These are phyloP conservation scores for Candida labiduridarum DNA, from an alignment of 1,139 yeast species.

Conservation along the genomic window DNA sequence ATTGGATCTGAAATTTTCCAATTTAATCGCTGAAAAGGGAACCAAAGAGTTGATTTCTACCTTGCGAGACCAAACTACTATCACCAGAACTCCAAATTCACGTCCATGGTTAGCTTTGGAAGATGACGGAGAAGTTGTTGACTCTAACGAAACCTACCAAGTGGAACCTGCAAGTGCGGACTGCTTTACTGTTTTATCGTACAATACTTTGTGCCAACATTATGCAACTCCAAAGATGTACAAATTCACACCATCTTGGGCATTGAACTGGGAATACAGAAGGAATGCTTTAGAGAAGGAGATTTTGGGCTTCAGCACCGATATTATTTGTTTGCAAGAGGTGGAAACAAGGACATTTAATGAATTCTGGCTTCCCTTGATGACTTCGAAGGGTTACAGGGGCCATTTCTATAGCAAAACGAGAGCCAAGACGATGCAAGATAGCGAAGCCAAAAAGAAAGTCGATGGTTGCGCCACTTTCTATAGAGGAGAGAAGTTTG, in stretches of 20 bases:
- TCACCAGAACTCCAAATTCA: constrained; percentile 63
- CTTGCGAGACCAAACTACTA: constrained; percentile 81
- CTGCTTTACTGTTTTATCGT: constrained; percentile 76
- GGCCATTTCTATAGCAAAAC: constrained; percentile 86
- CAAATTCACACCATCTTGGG: constrained; percentile 97
- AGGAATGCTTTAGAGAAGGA: constrained; percentile 74
- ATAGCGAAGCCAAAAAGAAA: constrained; percentile 69
- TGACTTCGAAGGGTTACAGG: constrained; percentile 75
- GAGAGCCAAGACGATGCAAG: constrained; percentile 89
- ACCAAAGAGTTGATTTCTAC: constrained; percentile 80
- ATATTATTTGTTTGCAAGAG: constrained; percentile 90
- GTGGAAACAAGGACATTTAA: constrained; percentile 87
- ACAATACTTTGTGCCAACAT: constrained; percentile 92
- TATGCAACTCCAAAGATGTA: constrained; percentile 93
- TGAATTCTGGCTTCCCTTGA: constrained; percentile 80
- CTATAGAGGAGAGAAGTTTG: constrained; percentile 69
- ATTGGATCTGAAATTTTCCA: constrained; percentile 63
- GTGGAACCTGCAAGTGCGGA: constrained; percentile 24
- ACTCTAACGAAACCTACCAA: constrained; percentile 34
- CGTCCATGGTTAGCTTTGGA: constrained; percentile 83
- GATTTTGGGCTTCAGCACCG: constrained; percentile 64
- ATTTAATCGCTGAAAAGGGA: constrained; percentile 77
- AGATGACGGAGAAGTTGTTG: constrained; percentile 70
- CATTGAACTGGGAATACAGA: constrained; percentile 92
- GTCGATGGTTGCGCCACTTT: constrained; percentile 98